Base-by-base conservation (phyloP, 2,329 filamentous ascomycete species). In the Fusarium pseudocircinatum region DNA sequence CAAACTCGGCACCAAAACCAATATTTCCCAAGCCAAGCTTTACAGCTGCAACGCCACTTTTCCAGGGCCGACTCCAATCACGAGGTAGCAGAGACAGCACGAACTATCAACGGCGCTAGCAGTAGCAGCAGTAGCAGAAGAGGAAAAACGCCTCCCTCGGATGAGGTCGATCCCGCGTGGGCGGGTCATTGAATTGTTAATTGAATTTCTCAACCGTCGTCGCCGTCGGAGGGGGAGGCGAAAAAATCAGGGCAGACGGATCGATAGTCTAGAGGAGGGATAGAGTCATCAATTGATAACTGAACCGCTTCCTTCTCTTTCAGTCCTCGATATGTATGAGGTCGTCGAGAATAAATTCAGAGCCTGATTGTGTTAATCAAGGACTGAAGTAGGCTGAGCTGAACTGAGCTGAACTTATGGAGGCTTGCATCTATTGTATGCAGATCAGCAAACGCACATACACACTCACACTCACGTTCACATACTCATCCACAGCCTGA, bases 21-120 rank as follows among this genome's bases (percentile, higher is more conserved):
- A 65, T 69, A 70, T 59, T 69, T 52, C 47, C 36, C 40, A 69
- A 63, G 56, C 60, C 44, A 52, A 67, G 63, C 59, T 62, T 65
- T 28, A 46, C 67, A 69, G 67, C 73, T 63, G 44, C 57, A 58
- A 63, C 73, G 73, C 73, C 71, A 75, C 74, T 30, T 63, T 70
- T 50, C 43, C 67, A 74, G 65, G 65, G 39, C 22, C 20, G 13
- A 28, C 44, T 32, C 75, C 69, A 77, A 77, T 77, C 71, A 77
- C 56, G 50, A 62, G 28, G 34, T 12, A 8, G 28, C 32, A 43
- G 54, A 42, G 50, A 61, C 66, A 60, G 56, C 63, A 60, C 50
- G 54, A 34, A 76, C 65, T 75, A 77, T 71, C 64, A 75, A 60
- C 60, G 73, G 65, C 66, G 68, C 53, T 50, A 59, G 60, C 60